Conservation (phyloP, 2,329 filamentous ascomycete species). For the Sclerotinia borealis region DNA sequence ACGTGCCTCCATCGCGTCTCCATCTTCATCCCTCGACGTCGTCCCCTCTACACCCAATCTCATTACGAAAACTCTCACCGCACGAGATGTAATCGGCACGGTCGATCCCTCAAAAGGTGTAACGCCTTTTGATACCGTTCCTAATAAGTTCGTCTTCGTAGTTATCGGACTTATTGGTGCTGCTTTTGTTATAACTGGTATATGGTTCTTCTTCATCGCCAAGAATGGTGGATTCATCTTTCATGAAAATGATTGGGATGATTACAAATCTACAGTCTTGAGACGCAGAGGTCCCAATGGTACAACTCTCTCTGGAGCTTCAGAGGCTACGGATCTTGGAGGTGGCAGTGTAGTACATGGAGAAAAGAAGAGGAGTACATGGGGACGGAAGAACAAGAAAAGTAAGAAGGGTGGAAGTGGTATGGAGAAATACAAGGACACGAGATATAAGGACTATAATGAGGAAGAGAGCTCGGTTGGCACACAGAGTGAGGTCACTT, state of each 20-base stretch:
- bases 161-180: slow-evolving; percentile 81
- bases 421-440: slow-evolving; percentile 5
- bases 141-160: slow-evolving; percentile 68
- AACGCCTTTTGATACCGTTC: slow-evolving; percentile 45
- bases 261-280: slow-evolving; percentile 94
- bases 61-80: slow-evolving; percentile 6
- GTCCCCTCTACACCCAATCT: neutral
- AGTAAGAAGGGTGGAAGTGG: slow-evolving; percentile 22
- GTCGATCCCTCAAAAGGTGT: slow-evolving; percentile 41
- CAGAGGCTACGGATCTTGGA: slow-evolving; percentile 75
- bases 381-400: slow-evolving; percentile 37
- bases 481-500: slow-evolving; percentile 18
- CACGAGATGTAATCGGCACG: slow-evolving; percentile 14
- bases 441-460: slow-evolving; percentile 32
- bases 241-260: slow-evolving; percentile 84
- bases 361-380: slow-evolving; percentile 44
- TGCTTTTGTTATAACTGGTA: slow-evolving; percentile 63
- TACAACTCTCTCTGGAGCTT: slow-evolving; percentile 75
- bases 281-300: slow-evolving; percentile 86
- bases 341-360: slow-evolving; percentile 77
- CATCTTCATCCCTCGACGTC: slow-evolving; percentile 4
- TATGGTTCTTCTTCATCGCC: slow-evolving; percentile 99
- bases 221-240: slow-evolving; percentile 93
- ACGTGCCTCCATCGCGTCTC: slow-evolving; percentile 14
- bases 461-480: slow-evolving; percentile 22